Evolutionary conservation across 129 eudicot genomes (phyloP).

Genomic region (Mikania micrantha): DNA sequence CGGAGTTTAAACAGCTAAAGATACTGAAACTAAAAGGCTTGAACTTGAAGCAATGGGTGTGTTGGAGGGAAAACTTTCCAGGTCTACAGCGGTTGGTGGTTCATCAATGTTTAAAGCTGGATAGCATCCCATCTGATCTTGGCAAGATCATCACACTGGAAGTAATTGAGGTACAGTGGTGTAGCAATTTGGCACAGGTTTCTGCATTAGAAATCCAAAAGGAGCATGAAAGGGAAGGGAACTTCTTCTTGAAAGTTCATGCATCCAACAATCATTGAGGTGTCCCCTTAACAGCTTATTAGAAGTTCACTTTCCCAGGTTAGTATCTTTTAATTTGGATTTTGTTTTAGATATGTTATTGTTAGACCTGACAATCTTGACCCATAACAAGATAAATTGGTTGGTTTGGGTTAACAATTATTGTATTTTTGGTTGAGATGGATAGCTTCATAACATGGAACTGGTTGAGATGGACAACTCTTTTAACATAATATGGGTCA

Average conservation of each 20-base stretch:
- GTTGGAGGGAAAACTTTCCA: conserved; percentile 10
- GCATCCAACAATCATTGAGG: background rate
- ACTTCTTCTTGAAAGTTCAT: conserved; percentile 8
- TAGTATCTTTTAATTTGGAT: background rate
- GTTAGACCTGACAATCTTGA: too few relatives aligned
- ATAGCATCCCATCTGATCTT: conserved; percentile 12
- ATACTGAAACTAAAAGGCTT: conserved; percentile 4
- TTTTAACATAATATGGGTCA: too few relatives aligned
- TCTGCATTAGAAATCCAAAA: background rate
- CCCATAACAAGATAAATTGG: too few relatives aligned
- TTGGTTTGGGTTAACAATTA: too few relatives aligned
- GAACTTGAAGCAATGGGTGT: background rate
- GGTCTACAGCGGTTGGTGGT: conserved; percentile 13
- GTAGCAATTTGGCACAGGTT: background rate
- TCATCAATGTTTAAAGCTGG: conserved; percentile 2
- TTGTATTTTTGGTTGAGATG: too few relatives aligned
- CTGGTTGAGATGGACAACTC: too few relatives aligned
- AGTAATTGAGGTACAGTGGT: conserved; percentile 4
- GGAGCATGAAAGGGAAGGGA: conserved; percentile 10
- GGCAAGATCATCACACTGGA: conserved; percentile 13
- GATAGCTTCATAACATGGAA: too few relatives aligned
- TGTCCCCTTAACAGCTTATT: background rate
- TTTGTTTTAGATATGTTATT: background rate
- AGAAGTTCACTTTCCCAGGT: background rate
- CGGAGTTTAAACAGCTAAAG: conserved; percentile 11